These are phyloP conservation scores for Peronosclerospora sorghi DNA, from an alignment of 352 stramenopile genomes.

Conservation along the genomic window DNA sequence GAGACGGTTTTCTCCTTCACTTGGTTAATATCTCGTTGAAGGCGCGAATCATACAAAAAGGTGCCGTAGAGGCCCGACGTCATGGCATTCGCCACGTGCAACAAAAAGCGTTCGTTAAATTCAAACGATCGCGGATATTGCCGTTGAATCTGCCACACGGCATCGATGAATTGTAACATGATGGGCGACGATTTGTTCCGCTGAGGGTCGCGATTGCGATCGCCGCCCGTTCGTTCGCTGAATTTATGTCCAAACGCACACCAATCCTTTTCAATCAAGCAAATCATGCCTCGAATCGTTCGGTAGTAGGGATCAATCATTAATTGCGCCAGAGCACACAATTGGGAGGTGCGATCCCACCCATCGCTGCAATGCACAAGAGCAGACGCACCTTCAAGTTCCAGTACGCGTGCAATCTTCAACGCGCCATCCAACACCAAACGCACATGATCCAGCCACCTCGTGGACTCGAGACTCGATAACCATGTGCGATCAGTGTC, in stretches of 20 bases:
- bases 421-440: conserved; percentile 70
- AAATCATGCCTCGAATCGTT: conserved; percentile 73
- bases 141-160: conserved; percentile 72
- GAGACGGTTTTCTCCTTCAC: conserved; percentile 47
- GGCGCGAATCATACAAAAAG: conserved; percentile 67
- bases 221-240: conserved; percentile 46
- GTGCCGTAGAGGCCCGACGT: conserved; percentile 76
- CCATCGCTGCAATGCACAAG: conserved; percentile 85
- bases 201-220: conserved; percentile 65
- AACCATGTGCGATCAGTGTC: conserved; percentile 62
- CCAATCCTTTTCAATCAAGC: conserved; percentile 83
- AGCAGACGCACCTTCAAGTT: conserved; percentile 66
- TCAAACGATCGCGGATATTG: conserved; percentile 79
- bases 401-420: conserved; percentile 80
- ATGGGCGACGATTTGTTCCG: conserved; percentile 73
- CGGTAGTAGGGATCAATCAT: conserved; percentile 85
- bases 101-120: conserved; percentile 76
- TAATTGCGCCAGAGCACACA: conserved; percentile 67
- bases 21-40: conserved; percentile 57
- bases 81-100: conserved; percentile 70
- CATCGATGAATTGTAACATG: conserved; percentile 82
- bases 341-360: conserved; percentile 79
- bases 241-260: conserved; percentile 82
- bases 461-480: conserved; percentile 61
- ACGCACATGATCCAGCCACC: conserved; percentile 79